Evolutionary conservation across 345 rosid species (phyloP).

Genomic region (Lepidium didymum): DNA sequence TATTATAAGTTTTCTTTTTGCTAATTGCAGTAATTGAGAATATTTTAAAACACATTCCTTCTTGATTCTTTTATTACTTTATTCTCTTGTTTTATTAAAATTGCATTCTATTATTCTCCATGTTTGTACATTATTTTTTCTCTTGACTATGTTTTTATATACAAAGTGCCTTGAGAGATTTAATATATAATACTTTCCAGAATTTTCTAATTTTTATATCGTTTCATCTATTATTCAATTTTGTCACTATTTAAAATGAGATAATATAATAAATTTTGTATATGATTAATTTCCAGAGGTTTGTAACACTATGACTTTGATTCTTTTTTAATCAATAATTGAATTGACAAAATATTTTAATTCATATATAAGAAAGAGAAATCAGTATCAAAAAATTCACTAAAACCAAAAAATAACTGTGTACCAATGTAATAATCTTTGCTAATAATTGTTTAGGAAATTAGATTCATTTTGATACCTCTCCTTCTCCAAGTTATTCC

Average conservation of each 20-base stretch:
- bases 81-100: neutral
- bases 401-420: no score
- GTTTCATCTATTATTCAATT: neutral
- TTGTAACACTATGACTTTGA: neutral
- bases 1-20: neutral
- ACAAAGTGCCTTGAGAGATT: neutral
- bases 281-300: neutral
- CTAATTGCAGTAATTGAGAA: conserved; percentile 16
- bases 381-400: no score
- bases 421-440: neutral
- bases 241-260: no score
- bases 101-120: conserved; percentile 6
- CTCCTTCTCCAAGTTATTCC: neutral
- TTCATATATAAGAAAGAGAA: no score
- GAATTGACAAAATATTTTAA: no score
- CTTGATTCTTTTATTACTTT: conserved; percentile 11
- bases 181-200: neutral
- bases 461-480: neutral
- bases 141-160: neutral
- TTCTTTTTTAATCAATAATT: no score
- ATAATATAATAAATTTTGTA: neutral
- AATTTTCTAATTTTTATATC: neutral
- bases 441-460: neutral
- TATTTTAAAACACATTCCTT: neutral
- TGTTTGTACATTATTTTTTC: conserved; percentile 2